Evolutionary conservation across 257 asterid genomes (phyloP), one percentile per base, ranked within the genome.

Genomic region (Gentiana macrophylla): DNA sequence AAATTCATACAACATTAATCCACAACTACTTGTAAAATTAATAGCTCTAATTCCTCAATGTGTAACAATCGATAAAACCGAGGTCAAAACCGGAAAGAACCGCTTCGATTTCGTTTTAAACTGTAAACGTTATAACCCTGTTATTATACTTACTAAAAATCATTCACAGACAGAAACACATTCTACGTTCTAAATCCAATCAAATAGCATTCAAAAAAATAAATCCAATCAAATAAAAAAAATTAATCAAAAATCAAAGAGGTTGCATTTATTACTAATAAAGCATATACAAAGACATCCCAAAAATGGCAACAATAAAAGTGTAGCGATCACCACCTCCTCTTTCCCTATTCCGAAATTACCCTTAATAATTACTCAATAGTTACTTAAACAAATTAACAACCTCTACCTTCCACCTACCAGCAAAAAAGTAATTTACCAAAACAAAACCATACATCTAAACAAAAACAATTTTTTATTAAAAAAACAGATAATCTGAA

Each of bases 281-380:
- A 2, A 3, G 8, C 2, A 59, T 49, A 56, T 10, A 41, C 24
- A 15, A 55, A 8, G 3, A 5, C 44, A 9, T 11, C 2, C 4
- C 57, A 9, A 7, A 37, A 35, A 60, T 38, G 15, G 13, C 10
- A 61, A 12, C 12, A 41, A 3, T 32, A 61, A 15, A 52, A 50
- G 6, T 38, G 15, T 1, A 49, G 61, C 32, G 41, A 63, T 4
- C 36, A 55, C 33, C 8, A 12, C 41, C 6, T 48, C 12, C 13
- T 12, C 12, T 53, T 60, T 53, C 49, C 4, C 10, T 46, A 55
- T 63, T 49, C 45, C 36, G 1, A 51, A 56, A 49, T 47, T 37
- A 33, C 37, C 53, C 37, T 53, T 47, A 32, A 3, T 37, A 48
- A 53, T 38, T 49, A 59, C 52, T 43, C 57, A 57, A 44, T 34